Evolutionary conservation across 208 protist species (phyloP), one percentile per base, ranked within the genome.

Genomic region (Naegleria lovaniensis): DNA sequence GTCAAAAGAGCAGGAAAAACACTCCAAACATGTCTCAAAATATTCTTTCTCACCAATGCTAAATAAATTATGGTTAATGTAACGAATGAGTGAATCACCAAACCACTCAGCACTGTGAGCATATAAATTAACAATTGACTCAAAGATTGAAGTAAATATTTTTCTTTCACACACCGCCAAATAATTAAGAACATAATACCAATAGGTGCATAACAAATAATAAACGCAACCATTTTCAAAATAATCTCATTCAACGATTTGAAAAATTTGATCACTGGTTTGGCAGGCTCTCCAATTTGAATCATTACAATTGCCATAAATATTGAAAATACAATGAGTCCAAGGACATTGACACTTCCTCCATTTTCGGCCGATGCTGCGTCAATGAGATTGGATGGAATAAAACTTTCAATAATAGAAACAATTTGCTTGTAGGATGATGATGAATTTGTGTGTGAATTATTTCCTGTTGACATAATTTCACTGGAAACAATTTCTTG

Each of bases 131-230:
- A 59, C 9, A 92, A 58, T 83, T 92, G 79, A n/a, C 52, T 52
- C n/a, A 92, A 33, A n/a, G 85, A 55, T 33, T 41, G 41, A 75
- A 87, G 75, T 38, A 92, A 92, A 55, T 92, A 38, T 16, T 55
- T 83, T 22, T 92, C 85, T 11, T 83, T 39, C 2, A 43, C 83
- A 87, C 89, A 76, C n/a, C 86, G 75, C 43, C 86, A 41, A 36
- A 88, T 90, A 33, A 92, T 90, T 38, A 92, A 85, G 38, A 89
- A 92, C 40, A 79, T 85, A 36, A 92, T 83, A 38, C 90, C 90
- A 39, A 92, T 22, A 36, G 90, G 90, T 52, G 90, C 90, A 52
- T 38, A 83, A 75, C 90, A 92, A 38, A 92, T 90, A 51, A 92
- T 83, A n/a, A 92, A 36, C 4, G 52, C 52, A 22, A 92, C 90